Evolutionary conservation across 2,329 filamentous ascomycete genomes (phyloP), one percentile per base, ranked within the genome.

Genomic region (Magnaporthiopsis rhizophila): DNA sequence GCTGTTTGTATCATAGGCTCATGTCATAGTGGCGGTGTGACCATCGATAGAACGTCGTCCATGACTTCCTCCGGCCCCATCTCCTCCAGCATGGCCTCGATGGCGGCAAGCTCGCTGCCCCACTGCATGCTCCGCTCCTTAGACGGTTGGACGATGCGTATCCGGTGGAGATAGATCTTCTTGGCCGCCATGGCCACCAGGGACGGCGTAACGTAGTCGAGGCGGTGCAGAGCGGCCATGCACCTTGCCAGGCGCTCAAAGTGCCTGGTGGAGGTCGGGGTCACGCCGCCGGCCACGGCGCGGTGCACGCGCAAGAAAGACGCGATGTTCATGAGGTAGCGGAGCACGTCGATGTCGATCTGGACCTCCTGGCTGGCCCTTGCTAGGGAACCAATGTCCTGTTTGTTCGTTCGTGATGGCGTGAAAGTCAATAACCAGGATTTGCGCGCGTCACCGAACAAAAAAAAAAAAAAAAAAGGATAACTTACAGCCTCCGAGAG

Each of bases 111-210:
- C 63, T 89, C 87, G 74, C 94, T 97, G 0, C 95, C 95, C 87
- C 96, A 99, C 74, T 97, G 91, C 79, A 97, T 83, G 73, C 92
- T 97, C 61, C 92, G 83, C 77, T 98, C 95, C 65, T 87, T 85
- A 66, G 86, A 83, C 0, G 91, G 83, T 1, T 78, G 76, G 0
- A 89, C 86, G 64, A 97, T 83, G 18, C 84, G 76, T 38, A 99
- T 86, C 11, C 92, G 88, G 77, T 99, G 95, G 24, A 89, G 82
- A 72, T 96, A 99, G 30, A 96, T 84, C 77, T 98, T 98, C 66
- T 86, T 86, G 2, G 89, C 88, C 6, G 95, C 95, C 59, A 99
- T 80, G 9, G 83, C 86, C 26, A 97, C 88, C 32, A 98, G 83
- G 0, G 91, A 90, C 0, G 95, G 94, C 0, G 93, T 92, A 6